Evolutionary conservation across 352 stramenopile species (phyloP), one percentile per base, ranked within the genome.

Genomic region (Plasmopara halstedii): DNA sequence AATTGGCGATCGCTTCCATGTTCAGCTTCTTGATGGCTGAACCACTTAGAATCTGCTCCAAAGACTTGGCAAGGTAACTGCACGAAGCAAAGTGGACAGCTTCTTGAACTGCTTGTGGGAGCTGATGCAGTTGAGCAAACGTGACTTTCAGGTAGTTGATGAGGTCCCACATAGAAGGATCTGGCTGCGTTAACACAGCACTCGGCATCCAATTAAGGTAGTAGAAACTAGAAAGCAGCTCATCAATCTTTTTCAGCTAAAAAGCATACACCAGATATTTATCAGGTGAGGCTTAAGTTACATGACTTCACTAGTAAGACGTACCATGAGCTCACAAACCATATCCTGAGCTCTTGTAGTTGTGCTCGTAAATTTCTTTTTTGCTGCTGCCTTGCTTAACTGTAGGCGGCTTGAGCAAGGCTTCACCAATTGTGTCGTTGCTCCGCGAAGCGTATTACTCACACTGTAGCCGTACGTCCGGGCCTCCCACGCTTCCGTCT

Each of bases 111-210:
- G 58, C 53, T 17, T 56, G 58, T 3, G 79, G 79, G 8, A 90
- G 64, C 27, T 73, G 70, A 8, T 53, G 49, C 3, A 90, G 47
- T 38, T 87, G 74, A 2, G 73, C 64, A 33, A 90, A 88, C 7
- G 79, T 86, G 3, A 85, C 74, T 46, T 81, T 80, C n/a, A 90
- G 68, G 45, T 90, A 88, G 55, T 83, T 87, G 63, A 90, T 87
- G 11, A 88, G 58, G 46, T 90, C 79, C 72, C 74, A 87, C 75
- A 90, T 85, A 32, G 67, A 74, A 42, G 76, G 76, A 46, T 90
- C 72, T 1, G 79, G 73, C 35, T 87, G 74, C 0, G 73, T 65
- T 6, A 77, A 67, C 4, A 75, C 53, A 11, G 79, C 64, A 8
- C 56, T 64, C 5, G 79, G 71, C 2, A 62, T 71, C 79, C 79